These are phyloP conservation scores for Symbiodinium pilosum DNA, from an alignment of 73 alveolate species.

Conservation along the genomic window DNA sequence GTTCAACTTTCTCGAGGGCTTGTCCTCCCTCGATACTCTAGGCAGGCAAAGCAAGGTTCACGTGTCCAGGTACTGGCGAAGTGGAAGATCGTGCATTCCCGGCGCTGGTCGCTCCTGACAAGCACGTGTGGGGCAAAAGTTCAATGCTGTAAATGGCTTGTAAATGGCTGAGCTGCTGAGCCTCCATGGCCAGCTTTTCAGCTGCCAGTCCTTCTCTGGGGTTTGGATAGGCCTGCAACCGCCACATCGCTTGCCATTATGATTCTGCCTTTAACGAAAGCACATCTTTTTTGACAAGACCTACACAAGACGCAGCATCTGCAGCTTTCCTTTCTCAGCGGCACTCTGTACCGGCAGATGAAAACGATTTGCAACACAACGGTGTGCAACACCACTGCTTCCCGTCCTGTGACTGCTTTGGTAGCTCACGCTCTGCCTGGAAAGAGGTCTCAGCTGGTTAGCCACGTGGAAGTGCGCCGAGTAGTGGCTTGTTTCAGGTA, in stretches of 20 bases:
- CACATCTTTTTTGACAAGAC: too few species aligned
- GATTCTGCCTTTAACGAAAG: slow-evolving; percentile 62
- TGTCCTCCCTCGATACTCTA: not conserved
- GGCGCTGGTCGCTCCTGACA: slow-evolving; percentile 90
- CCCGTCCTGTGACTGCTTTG: slow-evolving; percentile 74
- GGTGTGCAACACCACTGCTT: too few species aligned
- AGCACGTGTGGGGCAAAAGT: not conserved
- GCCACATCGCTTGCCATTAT: not conserved
- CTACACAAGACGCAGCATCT: too few species aligned
- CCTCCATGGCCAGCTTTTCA: slow-evolving; percentile 89
- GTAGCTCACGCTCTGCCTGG: slow-evolving; percentile 77
- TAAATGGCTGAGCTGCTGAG: too few species aligned
- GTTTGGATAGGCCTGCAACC: slow-evolving; percentile 75
- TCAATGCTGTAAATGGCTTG: too few species aligned
- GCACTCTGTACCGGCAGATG: too few species aligned
- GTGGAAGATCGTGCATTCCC: slow-evolving; percentile 84
- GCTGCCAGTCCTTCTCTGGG: slow-evolving; percentile 93
- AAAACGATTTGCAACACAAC: too few species aligned
- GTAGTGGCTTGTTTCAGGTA: too few species aligned
- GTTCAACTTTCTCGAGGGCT: too few species aligned
- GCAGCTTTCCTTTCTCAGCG: too few species aligned
- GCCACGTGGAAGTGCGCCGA: too few species aligned
- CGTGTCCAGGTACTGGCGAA: slow-evolving; percentile 89
- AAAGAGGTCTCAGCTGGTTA: too few species aligned
- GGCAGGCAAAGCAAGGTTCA: not conserved